Evolutionary conservation across 345 rosid species (phyloP).

Genomic region (Melaleuca alternifolia): DNA sequence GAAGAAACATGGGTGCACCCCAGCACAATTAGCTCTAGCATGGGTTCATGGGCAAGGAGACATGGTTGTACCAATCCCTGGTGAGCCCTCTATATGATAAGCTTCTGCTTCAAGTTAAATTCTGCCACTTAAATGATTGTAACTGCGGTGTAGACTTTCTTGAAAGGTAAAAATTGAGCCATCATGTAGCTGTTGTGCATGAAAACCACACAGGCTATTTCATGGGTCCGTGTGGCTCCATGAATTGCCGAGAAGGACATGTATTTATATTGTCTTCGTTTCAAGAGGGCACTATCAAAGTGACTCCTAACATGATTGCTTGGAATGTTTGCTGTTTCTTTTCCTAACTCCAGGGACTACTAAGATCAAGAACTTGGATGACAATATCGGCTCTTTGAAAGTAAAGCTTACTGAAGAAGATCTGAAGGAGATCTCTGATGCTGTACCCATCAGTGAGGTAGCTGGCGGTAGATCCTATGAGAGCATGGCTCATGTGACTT

Average conservation of each 20-base stretch:
- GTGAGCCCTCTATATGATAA: slow-evolving; percentile 7
- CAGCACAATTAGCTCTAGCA: slow-evolving; percentile 45
- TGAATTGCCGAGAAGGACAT: not conserved
- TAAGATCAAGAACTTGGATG: slow-evolving; percentile 17
- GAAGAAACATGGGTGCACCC: slow-evolving; percentile 29
- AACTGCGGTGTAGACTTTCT: not conserved
- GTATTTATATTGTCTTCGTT: not conserved
- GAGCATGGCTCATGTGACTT: slow-evolving; percentile 5
- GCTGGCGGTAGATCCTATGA: slow-evolving; percentile 27
- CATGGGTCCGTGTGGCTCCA: not conserved
- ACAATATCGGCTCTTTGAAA: slow-evolving; percentile 12
- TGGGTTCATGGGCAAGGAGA: slow-evolving; percentile 48
- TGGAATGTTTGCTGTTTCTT: not conserved
- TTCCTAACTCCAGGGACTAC: slow-evolving; percentile 13
- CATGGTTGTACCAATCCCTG: slow-evolving; percentile 49
- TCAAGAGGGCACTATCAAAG: not conserved
- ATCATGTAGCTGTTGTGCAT: not conserved
- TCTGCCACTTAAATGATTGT: not conserved
- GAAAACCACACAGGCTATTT: not conserved
- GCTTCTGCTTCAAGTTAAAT: slow-evolving; percentile 9
- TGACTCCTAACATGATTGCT: not conserved
- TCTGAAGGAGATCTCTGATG: slow-evolving; percentile 28
- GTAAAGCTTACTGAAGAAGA: slow-evolving; percentile 15
- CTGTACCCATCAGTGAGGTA: slow-evolving; percentile 30
- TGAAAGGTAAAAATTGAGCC: not conserved